Evolutionary conservation across 2,329 filamentous ascomycete genomes (phyloP).

Genomic region (Zymoseptoria ardabiliae): DNA sequence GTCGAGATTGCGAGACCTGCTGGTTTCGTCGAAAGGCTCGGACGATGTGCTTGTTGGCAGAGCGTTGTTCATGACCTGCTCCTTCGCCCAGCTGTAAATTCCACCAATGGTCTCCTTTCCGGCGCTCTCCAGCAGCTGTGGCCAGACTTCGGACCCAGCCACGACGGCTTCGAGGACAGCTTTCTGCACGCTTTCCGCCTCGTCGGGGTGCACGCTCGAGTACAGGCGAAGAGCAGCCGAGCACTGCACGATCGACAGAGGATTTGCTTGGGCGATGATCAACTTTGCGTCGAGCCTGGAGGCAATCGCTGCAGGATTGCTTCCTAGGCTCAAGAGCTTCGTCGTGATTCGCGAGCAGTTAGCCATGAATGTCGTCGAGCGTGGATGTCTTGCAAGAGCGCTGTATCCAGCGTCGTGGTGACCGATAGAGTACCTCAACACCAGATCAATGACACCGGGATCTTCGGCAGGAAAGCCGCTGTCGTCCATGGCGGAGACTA

Average conservation of each 20-base stretch:
- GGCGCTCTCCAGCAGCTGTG: slow-evolving; percentile 35
- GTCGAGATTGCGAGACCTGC: slow-evolving; percentile 16
- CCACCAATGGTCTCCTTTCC: slow-evolving; percentile 22
- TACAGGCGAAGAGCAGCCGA: slow-evolving; percentile 12
- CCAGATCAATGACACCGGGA: slow-evolving; percentile 8
- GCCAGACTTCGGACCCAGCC: slow-evolving; percentile 35
- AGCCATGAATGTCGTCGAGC: slow-evolving; percentile 5
- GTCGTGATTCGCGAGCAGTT: slow-evolving; percentile 13
- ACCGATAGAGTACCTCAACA: slow-evolving; percentile 9
- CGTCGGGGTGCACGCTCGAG: slow-evolving; percentile 3
- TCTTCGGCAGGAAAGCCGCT: slow-evolving; percentile 9
- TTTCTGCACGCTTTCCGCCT: slow-evolving; percentile 9
- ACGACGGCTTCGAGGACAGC: slow-evolving; percentile 36
- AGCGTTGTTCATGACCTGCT: slow-evolving; percentile 26
- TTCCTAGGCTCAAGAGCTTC: slow-evolving; percentile 10
- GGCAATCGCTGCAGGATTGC: not conserved
- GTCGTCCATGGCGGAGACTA: slow-evolving; percentile 13
- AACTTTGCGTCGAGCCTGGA: slow-evolving; percentile 7
- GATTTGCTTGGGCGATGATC: slow-evolving; percentile 14
- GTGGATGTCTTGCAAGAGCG: slow-evolving; percentile 4
- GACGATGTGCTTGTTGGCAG: not conserved
- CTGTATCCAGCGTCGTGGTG: slow-evolving; percentile 6
- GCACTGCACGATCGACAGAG: slow-evolving; percentile 19
- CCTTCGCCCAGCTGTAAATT: slow-evolving; percentile 26
- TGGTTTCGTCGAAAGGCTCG: slow-evolving; percentile 2